phyloP scores from a whole-genome alignment of 495 filamentous ascomycete species.

The Penicillium pulvis region DNA sequence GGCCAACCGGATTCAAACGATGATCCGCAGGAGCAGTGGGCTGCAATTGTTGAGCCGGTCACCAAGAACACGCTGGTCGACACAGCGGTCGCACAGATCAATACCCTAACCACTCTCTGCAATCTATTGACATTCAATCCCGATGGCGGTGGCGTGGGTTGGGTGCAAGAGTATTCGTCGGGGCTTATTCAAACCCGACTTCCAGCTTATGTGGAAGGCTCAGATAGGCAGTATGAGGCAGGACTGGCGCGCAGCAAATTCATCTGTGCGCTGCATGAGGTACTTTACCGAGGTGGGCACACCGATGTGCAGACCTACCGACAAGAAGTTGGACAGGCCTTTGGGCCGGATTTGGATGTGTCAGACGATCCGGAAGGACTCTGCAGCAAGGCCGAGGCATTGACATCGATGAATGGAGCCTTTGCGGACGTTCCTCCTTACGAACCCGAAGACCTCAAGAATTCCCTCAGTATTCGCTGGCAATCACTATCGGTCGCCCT shows the following conservation, averaged over 20 bases:
- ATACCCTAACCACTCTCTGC: constrained; percentile 58
- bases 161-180: constrained; percentile 58
- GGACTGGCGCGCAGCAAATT: constrained; percentile 56
- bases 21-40: constrained; percentile 59
- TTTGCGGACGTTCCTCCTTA: constrained; percentile 37
- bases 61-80: constrained; percentile 65
- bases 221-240: constrained; percentile 52
- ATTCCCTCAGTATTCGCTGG: constrained; percentile 45
- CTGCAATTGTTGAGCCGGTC: constrained; percentile 60
- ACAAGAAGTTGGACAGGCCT: constrained; percentile 46
- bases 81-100: constrained; percentile 62
- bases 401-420: constrained; percentile 54
- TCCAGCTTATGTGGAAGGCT: constrained; percentile 45
- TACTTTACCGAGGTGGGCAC: constrained; percentile 52
- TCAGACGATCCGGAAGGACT: constrained; percentile 51
- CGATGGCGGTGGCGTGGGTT: constrained; percentile 42
- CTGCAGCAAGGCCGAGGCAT: constrained; percentile 59
- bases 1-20: constrained; percentile 26
- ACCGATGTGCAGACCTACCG: constrained; percentile 54
- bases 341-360: constrained; percentile 42
- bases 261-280: constrained; percentile 53
- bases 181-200: constrained; percentile 51
- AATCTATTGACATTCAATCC: constrained; percentile 49
- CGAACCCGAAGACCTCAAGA: constrained; percentile 29
- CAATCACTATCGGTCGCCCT: constrained; percentile 50